Evolutionary conservation across 805 yeast genomes (phyloP).

Genomic region (Zygotorulaspora florentina): DNA sequence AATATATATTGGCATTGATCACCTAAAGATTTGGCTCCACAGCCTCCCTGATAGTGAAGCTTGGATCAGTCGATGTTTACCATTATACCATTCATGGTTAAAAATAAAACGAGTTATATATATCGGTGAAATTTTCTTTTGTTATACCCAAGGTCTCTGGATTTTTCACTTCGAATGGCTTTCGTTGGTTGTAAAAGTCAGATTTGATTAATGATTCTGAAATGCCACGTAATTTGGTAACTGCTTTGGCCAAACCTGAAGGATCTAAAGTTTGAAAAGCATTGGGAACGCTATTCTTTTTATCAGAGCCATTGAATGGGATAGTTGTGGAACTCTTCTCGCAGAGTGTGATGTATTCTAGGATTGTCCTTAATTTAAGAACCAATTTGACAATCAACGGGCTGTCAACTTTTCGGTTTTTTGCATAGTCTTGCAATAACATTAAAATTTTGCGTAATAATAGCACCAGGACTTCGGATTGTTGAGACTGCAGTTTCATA

Average conservation of each 20-base stretch:
- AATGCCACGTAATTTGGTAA: conserved; percentile 22
- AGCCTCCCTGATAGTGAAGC: background rate
- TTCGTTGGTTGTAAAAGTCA: conserved; percentile 28
- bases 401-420: conserved; percentile 26
- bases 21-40: background rate
- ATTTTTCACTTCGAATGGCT: conserved; percentile 15
- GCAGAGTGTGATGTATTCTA: conserved; percentile 18
- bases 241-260: conserved; percentile 13
- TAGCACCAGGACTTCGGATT: conserved; percentile 15
- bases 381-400: conserved; percentile 18
- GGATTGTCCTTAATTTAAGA: conserved; percentile 16
- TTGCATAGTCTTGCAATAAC: conserved; percentile 30
- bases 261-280: conserved; percentile 21
- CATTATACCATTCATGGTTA: background rate
- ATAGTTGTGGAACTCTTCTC: conserved; percentile 9
- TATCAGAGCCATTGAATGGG: conserved; percentile 5
- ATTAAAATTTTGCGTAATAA: conserved; percentile 27
- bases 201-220: conserved; percentile 32
- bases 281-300: conserved; percentile 8
- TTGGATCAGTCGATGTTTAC: background rate
- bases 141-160: conserved; percentile 26
- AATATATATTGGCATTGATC: background rate
- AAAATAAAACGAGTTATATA: conserved; percentile 19
- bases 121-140: conserved; percentile 15
- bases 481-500: conserved; percentile 13